Conservation (phyloP, 768 basidiomycete genomes). For the Russula foetens region DNA sequence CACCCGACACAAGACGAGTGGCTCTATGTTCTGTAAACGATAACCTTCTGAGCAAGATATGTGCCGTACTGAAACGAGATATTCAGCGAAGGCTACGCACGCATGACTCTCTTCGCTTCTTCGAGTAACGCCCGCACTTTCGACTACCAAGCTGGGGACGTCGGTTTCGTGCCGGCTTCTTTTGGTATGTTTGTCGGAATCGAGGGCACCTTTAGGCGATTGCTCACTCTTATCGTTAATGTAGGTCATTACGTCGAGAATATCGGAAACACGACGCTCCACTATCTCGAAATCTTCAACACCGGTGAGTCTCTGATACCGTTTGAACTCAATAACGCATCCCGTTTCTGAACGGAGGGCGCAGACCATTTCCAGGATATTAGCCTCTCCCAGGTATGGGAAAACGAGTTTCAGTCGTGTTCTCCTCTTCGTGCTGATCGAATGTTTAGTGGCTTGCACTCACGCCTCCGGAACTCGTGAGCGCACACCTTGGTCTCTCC, state of each 20-base stretch:
- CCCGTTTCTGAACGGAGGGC: neutral
- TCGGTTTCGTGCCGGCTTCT: slow-evolving; percentile 52
- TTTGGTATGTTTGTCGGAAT: slow-evolving; percentile 34
- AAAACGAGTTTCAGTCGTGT: neutral
- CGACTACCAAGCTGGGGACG: slow-evolving; percentile 54
- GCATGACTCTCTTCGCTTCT: slow-evolving; percentile 51
- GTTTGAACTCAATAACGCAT: neutral
- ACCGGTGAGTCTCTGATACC: slow-evolving; percentile 19
- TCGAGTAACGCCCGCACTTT: slow-evolving; percentile 47
- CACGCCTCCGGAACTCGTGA: slow-evolving; percentile 40
- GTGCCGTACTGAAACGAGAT: slow-evolving; percentile 5
- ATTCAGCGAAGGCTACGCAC: slow-evolving; percentile 41
- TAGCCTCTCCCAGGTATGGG: slow-evolving; percentile 25
- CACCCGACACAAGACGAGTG: slow-evolving; percentile 64
- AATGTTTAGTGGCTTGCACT: slow-evolving; percentile 14
- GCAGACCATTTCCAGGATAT: slow-evolving; percentile 28
- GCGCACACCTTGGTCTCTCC: slow-evolving; percentile 50
- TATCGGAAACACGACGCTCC: slow-evolving; percentile 32
- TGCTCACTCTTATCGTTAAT: neutral
- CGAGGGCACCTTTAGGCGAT: neutral
- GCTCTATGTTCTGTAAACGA: slow-evolving; percentile 44
- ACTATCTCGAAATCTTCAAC: slow-evolving; percentile 35
- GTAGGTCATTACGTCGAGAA: slow-evolving; percentile 38
- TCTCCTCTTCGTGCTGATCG: neutral
- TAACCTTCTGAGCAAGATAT: neutral